Base-by-base conservation (phyloP, 768 basidiomycete species). In the Russula sp. region DNA sequence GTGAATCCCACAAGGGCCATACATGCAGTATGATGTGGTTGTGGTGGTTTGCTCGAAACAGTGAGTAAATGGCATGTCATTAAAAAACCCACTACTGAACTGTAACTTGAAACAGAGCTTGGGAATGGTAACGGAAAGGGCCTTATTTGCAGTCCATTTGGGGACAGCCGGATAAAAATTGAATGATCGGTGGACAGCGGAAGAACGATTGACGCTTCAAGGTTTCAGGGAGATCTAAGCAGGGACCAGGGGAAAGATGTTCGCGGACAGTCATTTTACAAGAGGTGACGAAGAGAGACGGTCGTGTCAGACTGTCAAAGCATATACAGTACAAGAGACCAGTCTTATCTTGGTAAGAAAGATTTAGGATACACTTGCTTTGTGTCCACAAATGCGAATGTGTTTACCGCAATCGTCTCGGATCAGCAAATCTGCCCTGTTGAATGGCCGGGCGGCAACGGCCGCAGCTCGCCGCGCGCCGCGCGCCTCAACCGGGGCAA, bases 1-100 rank as follows among this genome's bases (percentile, higher is more conserved):
- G 50, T 52, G 56, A 38, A 59, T n/a, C 46, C 58, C 59, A 64
- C 58, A 59, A 48, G 26, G 53, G 53, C 26, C 58, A 64, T 64
- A 14, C 53, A 7, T 49, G n/a, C n/a, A n/a, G n/a, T n/a, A 38
- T 32, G 16, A 58, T 22, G 30, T 30, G 56, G 24, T 58, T 14
- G 57, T 32, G 44, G 57, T 14, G 6, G 30, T 48, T 48, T 48
- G 57, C 57, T 22, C 57, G 14, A 24, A 46, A n/a, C 44, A 32
- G n/a, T 7, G 42, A 22, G 16, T 32, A 7, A 4, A 24, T 48
- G n/a, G 44, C 8, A 30, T 34, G 30, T 3, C 28, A 34, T 11
- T 8, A 53, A 44, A 22, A 16, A 30, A 61, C 11, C 22, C 0
- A n/a, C n/a, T n/a, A n/a, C n/a, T 34, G 30, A n/a, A 36, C 36